phyloP scores from a whole-genome alignment of 163 green algal genomes.

The Prototheca wickerhamii region DNA sequence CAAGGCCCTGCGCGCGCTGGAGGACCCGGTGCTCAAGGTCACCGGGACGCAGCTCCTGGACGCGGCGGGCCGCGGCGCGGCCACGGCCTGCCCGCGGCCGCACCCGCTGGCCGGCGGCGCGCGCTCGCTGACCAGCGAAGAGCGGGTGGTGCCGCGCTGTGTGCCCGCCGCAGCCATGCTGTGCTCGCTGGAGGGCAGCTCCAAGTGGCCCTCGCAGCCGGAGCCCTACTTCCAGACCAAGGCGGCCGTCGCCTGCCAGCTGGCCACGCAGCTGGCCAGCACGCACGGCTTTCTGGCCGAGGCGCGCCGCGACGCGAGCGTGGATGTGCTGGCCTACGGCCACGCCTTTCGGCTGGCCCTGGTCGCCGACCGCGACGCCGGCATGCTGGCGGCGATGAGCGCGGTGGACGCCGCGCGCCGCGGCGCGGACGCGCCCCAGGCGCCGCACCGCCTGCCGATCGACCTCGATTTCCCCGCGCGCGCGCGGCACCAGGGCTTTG shows the following conservation, averaged over 20 bases:
- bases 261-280: constrained; percentile 42
- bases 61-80: constrained; percentile 41
- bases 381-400: background rate
- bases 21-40: constrained; percentile 28
- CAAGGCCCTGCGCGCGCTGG: constrained; percentile 61
- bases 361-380: constrained; percentile 37
- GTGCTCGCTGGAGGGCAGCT: constrained; percentile 72
- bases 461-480: constrained; percentile 19
- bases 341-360: constrained; percentile 72
- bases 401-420: background rate
- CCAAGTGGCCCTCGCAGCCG: constrained; percentile 22
- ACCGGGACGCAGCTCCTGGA: constrained; percentile 48
- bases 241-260: constrained; percentile 60
- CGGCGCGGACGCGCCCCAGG: background rate
- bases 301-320: constrained; percentile 36
- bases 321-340: constrained; percentile 70
- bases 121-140: background rate
- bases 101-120: constrained; percentile 57
- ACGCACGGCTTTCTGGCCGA: constrained; percentile 29
- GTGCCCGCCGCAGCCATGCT: constrained; percentile 65
- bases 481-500: constrained; percentile 47
- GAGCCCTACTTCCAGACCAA: constrained; percentile 65
- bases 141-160: constrained; percentile 48
- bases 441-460: background rate
- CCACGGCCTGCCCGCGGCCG: constrained; percentile 48